A percentile compares a stretch with the other conserved stretches of the same genome.
Evolutionary conservation across 2,329 filamentous ascomycete species (phyloP).

Genomic region (Aspergillus phoenicis): DNA sequence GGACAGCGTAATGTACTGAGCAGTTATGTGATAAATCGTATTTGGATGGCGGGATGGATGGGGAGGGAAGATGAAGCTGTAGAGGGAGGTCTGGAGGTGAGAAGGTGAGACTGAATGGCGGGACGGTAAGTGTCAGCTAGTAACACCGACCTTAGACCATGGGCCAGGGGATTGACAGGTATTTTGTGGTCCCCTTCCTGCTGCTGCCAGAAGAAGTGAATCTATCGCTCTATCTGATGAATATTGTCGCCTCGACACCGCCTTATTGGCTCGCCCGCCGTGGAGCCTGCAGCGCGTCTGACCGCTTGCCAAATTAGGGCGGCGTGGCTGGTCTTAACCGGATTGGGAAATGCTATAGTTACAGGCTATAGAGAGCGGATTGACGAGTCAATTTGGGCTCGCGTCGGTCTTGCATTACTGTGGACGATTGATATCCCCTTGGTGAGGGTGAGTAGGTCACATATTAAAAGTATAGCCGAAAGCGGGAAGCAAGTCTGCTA

Average conservation of each 20-base stretch:
- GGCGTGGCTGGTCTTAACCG: not conserved
- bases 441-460: not conserved
- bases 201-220: not conserved
- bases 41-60: constrained; percentile 7
- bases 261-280: not conserved
- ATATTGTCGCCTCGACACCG: not conserved
- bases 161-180: not conserved
- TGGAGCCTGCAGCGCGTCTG: constrained; percentile 7
- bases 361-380: too few species aligned
- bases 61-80: not conserved
- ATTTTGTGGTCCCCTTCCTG: not conserved
- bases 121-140: not conserved
- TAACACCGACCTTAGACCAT: constrained; percentile 1
- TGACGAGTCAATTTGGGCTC: too few species aligned
- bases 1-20: not conserved
- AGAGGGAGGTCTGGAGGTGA: not conserved
- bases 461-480: not conserved
- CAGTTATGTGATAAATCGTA: not conserved
- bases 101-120: not conserved
- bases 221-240: constrained; percentile 6
- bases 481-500: not conserved
- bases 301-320: constrained; percentile 4
- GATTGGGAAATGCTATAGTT: not conserved
- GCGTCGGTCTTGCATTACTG: too few species aligned
- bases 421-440: too few species aligned